A percentile compares a stretch with the other conserved stretches of the same genome.
Evolutionary conservation across 768 basidiomycete genomes (phyloP).

Genomic region (Tricholomella constricta): DNA sequence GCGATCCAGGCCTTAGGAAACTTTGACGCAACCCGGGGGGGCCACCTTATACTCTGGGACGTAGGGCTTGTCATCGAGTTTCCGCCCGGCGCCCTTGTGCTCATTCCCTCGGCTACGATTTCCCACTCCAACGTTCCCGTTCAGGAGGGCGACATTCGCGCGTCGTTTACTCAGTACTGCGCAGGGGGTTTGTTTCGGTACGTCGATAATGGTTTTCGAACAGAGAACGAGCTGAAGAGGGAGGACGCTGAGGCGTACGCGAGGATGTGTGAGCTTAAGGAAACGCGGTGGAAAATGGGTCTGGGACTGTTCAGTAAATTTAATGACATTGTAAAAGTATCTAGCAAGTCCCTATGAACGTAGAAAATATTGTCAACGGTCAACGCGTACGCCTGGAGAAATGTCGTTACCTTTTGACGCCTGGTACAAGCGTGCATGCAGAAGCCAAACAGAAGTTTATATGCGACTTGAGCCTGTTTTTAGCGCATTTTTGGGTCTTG

Average conservation of each 20-base stretch:
- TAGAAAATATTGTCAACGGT: no score
- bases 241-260: neutral
- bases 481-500: no score
- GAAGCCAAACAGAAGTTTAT: no score
- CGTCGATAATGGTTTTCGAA: neutral
- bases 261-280: neutral
- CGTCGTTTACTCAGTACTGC: slow-evolving; percentile 2
- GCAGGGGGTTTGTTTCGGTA: slow-evolving; percentile 2
- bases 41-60: neutral
- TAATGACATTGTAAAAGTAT: neutral
- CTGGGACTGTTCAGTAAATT: neutral
- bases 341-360: no score
- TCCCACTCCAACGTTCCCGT: neutral
- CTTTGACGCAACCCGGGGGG: neutral
- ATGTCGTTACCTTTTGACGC: no score
- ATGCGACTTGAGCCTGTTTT: no score
- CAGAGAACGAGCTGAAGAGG: neutral
- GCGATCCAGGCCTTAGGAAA: neutral
- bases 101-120: slow-evolving; percentile 1
- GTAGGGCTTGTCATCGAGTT: neutral
- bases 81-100: neutral
- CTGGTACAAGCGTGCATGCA: no score
- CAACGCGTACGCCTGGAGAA: no score
- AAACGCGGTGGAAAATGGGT: neutral
- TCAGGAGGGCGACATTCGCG: neutral